Evolutionary conservation across 768 basidiomycete genomes (phyloP).

Genomic region (Leccinellum albellum): DNA sequence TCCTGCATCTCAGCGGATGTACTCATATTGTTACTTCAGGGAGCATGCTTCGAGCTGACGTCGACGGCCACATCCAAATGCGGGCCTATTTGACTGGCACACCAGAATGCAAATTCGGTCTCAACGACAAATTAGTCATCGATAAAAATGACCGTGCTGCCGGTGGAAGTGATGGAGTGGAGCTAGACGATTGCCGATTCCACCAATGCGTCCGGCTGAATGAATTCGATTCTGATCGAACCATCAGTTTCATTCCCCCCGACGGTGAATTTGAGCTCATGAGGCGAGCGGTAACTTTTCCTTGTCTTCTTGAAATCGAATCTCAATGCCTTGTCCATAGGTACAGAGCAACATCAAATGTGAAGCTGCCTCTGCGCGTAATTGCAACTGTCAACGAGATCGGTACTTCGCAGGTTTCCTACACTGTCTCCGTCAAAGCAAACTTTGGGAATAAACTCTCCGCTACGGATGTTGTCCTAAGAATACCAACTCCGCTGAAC

Average conservation of each 20-base stretch:
- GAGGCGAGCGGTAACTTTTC: conserved; percentile 51
- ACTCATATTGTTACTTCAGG: conserved; percentile 43
- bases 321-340: conserved; percentile 37
- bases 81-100: conserved; percentile 94
- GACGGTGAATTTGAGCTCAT: conserved; percentile 99
- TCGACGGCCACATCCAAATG: conserved; percentile 98
- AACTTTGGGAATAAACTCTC: conserved; percentile 90
- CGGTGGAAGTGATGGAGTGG: conserved; percentile 68
- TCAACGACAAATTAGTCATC: conserved; percentile 97
- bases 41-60: conserved; percentile 88
- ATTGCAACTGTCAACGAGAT: conserved; percentile 92
- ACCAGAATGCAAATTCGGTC: conserved; percentile 97
- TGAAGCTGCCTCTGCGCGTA: conserved; percentile 88
- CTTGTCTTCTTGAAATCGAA: background rate
- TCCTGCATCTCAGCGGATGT: background rate
- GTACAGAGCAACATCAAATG: conserved; percentile 93
- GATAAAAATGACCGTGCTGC: conserved; percentile 69
- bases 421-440: conserved; percentile 81
- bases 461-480: conserved; percentile 86
- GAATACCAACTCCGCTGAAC: conserved; percentile 95
- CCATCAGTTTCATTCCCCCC: conserved; percentile 96
- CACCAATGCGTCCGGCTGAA: conserved; percentile 93
- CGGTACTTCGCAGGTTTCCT: conserved; percentile 88
- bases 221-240: conserved; percentile 90
- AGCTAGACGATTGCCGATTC: conserved; percentile 98